Conservation (phyloP, 495 filamentous ascomycete species). For the Aspergillus olivimuriae region DNA sequence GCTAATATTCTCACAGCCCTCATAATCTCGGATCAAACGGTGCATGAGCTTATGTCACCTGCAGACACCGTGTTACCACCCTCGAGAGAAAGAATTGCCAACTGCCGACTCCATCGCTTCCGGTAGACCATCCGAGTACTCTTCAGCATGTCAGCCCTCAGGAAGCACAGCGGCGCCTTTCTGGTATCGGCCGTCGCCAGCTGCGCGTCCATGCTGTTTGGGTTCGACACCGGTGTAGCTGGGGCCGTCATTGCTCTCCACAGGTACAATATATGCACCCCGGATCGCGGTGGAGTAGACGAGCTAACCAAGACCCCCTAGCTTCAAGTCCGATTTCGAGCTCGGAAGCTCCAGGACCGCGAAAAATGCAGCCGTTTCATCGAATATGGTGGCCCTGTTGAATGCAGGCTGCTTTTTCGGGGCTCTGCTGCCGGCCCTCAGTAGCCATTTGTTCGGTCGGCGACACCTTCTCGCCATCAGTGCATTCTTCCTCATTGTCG, state of each 20-base stretch:
- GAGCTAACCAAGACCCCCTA: neutral
- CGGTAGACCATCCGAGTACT: too few species aligned
- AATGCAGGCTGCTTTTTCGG: neutral
- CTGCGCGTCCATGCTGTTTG: conserved; percentile 1
- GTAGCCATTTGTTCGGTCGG: neutral
- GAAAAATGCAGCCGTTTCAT: neutral
- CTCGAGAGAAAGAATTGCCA: too few species aligned
- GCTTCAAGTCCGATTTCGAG: neutral
- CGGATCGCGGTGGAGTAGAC: neutral
- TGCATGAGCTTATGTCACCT: too few species aligned
- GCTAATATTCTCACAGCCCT: too few species aligned
- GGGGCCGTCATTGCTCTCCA: conserved; percentile 1
- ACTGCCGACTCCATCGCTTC: too few species aligned
- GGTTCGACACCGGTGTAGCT: conserved; percentile 1
- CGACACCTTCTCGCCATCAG: neutral
- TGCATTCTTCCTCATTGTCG: neutral
- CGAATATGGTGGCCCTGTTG: neutral
- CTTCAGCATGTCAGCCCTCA: too few species aligned
- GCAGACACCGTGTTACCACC: too few species aligned
- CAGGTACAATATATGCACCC: neutral
- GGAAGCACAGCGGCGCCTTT: conserved; percentile 1
- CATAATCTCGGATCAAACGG: too few species aligned
- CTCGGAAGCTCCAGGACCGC: conserved; percentile 1
- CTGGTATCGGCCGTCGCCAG: neutral
- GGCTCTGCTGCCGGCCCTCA: neutral